Evolutionary conservation across 345 rosid genomes (phyloP).

Genomic region (Raphanus sativus): DNA sequence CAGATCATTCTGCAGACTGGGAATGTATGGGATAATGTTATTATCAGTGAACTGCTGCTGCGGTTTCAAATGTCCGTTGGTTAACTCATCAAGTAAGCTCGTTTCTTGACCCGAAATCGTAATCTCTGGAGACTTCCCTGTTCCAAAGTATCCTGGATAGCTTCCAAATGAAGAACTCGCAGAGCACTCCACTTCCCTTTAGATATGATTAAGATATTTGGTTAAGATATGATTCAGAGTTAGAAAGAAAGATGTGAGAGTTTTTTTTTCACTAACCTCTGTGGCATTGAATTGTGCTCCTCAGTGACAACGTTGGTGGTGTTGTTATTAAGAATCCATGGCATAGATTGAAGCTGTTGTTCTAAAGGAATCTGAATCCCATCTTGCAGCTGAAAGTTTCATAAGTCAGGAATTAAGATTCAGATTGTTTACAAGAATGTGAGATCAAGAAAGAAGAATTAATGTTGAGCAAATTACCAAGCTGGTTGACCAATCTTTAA

Average conservation of each 20-base stretch:
- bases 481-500: constrained; percentile 39
- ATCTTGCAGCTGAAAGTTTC: constrained; percentile 50
- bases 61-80: constrained; percentile 40
- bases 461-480: constrained; percentile 24
- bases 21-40: constrained; percentile 37
- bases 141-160: constrained; percentile 63
- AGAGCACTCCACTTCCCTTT: constrained; percentile 73
- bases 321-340: constrained; percentile 61
- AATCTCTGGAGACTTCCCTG: constrained; percentile 61
- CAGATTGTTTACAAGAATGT: not conserved
- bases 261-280: constrained; percentile 41
- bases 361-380: constrained; percentile 59
- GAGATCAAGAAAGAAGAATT: constrained; percentile 5
- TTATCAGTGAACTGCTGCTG: constrained; percentile 46
- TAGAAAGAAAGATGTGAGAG: not conserved
- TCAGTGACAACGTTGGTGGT: constrained; percentile 45
- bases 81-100: constrained; percentile 57
- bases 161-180: constrained; percentile 73
- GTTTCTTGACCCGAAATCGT: constrained; percentile 65
- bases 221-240: not conserved
- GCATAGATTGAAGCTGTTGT: constrained; percentile 61
- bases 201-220: no score
- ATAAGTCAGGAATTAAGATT: not conserved
- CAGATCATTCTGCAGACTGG: constrained; percentile 46
- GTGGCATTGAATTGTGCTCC: constrained; percentile 54